phyloP scores from a whole-genome alignment of 371 early-diverging fungal species.

The Lichtheimia corymbifera region DNA sequence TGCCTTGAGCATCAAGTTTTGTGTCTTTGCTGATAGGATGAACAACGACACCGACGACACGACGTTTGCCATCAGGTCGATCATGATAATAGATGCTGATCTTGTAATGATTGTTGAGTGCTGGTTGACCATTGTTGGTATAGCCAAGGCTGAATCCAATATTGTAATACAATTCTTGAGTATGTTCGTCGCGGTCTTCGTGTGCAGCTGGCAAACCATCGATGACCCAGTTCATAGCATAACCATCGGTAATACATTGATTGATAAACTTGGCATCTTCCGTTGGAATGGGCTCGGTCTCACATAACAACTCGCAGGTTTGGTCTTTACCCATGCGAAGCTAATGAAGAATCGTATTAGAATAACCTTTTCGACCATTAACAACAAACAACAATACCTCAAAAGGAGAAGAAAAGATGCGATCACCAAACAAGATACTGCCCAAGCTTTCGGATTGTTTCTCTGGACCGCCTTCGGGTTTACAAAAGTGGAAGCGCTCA shows the following conservation, averaged over 20 bases:
- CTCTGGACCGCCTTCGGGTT: conserved; percentile 68
- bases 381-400: conserved; percentile 48
- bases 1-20: conserved; percentile 36
- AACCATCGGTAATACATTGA: conserved; percentile 79
- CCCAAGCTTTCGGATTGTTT: conserved; percentile 86
- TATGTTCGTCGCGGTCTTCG: conserved; percentile 57
- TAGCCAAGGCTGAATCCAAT: conserved; percentile 81
- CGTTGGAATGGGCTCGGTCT: conserved; percentile 54
- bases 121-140: conserved; percentile 6
- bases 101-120: conserved; percentile 50
- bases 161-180: conserved; percentile 63
- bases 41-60: conserved; percentile 86
- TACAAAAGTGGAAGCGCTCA: conserved; percentile 84
- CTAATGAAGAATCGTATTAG: neutral
- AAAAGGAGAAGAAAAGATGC: conserved; percentile 86
- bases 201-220: conserved; percentile 93
- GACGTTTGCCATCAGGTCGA: conserved; percentile 44
- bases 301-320: conserved; percentile 71
- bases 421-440: conserved; percentile 93
- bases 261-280: conserved; percentile 86
- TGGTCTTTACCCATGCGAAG: conserved; percentile 27
- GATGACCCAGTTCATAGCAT: conserved; percentile 83
- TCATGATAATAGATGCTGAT: conserved; percentile 81
- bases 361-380: neutral
- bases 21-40: conserved; percentile 58